Percentiles rank a stretch among this genome's conserved stretches.
Evolutionary conservation across 768 basidiomycete genomes (phyloP).

Genomic region (Mycena rosella): DNA sequence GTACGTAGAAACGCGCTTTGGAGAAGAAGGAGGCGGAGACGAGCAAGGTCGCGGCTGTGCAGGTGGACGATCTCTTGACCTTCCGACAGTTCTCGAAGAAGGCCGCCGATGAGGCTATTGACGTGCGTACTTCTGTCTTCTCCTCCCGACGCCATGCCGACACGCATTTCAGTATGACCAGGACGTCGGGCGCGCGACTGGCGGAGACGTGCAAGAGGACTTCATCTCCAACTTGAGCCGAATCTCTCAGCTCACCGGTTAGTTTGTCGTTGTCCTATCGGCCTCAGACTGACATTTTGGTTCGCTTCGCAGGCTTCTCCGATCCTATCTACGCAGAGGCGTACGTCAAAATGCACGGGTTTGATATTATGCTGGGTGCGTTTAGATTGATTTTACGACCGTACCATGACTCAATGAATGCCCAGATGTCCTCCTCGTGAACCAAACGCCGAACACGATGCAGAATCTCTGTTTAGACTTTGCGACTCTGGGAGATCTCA

Average conservation of each 20-base stretch:
- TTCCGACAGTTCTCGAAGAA: slow-evolving; percentile 99
- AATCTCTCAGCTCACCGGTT: slow-evolving; percentile 94
- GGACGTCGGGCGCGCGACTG: slow-evolving; percentile 89
- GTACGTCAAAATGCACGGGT: slow-evolving; percentile 97
- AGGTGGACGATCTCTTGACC: slow-evolving; percentile 91
- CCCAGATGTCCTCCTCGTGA: slow-evolving; percentile 93
- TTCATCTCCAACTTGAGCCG: slow-evolving; percentile 94
- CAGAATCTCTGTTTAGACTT: slow-evolving; percentile 98
- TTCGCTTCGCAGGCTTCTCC: slow-evolving; percentile 77
- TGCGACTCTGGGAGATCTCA: slow-evolving; percentile 96
- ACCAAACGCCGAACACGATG: slow-evolving; percentile 93
- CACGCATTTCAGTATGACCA: slow-evolving; percentile 76
- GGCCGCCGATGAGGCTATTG: slow-evolving; percentile 81
- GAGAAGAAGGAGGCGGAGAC: slow-evolving; percentile 92
- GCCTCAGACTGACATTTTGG: slow-evolving; percentile 1
- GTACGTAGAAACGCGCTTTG: slow-evolving; percentile 86
- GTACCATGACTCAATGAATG: slow-evolving; percentile 3
- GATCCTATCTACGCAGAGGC: slow-evolving; percentile 99
- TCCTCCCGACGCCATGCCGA: neutral
- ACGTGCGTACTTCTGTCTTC: slow-evolving; percentile 56
- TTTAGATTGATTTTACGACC: slow-evolving; percentile 5
- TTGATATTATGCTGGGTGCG: slow-evolving; percentile 93
- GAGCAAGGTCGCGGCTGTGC: slow-evolving; percentile 74
- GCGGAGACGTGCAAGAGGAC: slow-evolving; percentile 87
- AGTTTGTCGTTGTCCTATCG: slow-evolving; percentile 26